phyloP scores from a whole-genome alignment of 768 basidiomycete species.

The Mrakia frigida region DNA sequence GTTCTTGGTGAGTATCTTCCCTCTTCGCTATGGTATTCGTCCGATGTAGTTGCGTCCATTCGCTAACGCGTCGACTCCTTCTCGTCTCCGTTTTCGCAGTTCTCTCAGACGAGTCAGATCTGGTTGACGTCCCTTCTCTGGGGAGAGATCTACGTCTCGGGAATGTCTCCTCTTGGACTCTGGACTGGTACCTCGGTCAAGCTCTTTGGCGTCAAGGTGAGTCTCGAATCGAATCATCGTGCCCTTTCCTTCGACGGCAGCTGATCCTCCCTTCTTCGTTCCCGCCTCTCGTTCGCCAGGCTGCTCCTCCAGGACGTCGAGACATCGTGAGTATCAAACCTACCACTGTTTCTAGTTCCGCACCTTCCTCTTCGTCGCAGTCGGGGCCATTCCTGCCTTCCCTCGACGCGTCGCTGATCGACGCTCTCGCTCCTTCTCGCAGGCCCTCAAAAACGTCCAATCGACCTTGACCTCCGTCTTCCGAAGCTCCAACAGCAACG shows the following conservation, averaged over 20 bases:
- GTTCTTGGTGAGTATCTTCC: conserved; percentile 58
- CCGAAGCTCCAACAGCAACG: background rate
- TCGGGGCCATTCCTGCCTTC: background rate
- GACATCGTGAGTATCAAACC: conserved; percentile 10
- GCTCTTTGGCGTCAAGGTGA: conserved; percentile 84
- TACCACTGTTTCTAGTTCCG: too few species aligned
- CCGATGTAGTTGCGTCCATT: too few species aligned
- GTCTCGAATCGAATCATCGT: background rate
- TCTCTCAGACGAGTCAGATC: conserved; percentile 57
- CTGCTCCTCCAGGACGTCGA: conserved; percentile 10
- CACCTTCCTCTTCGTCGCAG: background rate
- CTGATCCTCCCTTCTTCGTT: background rate
- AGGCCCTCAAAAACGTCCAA: conserved; percentile 28
- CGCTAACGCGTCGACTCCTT: background rate
- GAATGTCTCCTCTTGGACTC: conserved; percentile 76
- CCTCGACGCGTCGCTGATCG: background rate
- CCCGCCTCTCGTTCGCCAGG: background rate
- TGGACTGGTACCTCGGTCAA: conserved; percentile 88
- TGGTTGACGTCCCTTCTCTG: conserved; percentile 93
- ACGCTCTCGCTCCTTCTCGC: background rate
- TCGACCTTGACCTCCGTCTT: conserved; percentile 29
- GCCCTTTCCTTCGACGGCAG: background rate
- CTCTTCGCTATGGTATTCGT: background rate
- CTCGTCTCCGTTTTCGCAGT: conserved; percentile 1
- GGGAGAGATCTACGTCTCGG: conserved; percentile 90